Base-by-base conservation (phyloP, 805 yeast genomes). In the Kazachstania kunashirensis region DNA sequence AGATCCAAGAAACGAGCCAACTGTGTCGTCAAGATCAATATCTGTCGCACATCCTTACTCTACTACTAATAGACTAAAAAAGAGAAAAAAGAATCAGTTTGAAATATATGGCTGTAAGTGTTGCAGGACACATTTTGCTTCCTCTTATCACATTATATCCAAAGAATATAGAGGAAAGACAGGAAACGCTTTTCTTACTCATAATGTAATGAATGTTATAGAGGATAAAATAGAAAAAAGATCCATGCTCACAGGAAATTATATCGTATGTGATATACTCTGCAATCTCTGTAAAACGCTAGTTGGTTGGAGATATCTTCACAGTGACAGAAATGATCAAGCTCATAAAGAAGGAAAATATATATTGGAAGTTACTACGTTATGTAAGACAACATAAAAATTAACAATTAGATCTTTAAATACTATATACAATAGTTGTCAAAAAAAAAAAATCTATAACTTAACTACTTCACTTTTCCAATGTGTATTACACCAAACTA, bases 401-500 rank as follows among this genome's bases (percentile, higher is more conserved):
- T 13, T 16, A 14, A 13, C 9, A 19, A 6, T 7, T 9, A 28
- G 17, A 17, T 17, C n/a, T n/a, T n/a, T n/a, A n/a, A n/a, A n/a
- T n/a, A n/a, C n/a, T n/a, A n/a, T n/a, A n/a, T n/a, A n/a, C n/a
- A n/a, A n/a, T n/a, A n/a, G n/a, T n/a, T n/a, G n/a, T n/a, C n/a
- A n/a, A n/a, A 16, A 28, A 15, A 28, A 10, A 7, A 12, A 26
- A 14, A 6, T 11, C 16, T 29, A 53, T 26, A 57, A 34, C 29
- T 53, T 57, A 3, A 53, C 56, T 9, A 59, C 54, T 6, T 52
- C 56, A 13, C 44, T 29, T 41, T 66, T 69, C 69, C 88, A 82
- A 12, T 55, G 59, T 13, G 75, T 65, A 2, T 84, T 92, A 53
- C 79, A 73, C 92, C 94, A 80, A 44, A 67, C 63, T 45, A 82